These are phyloP conservation scores for Sclerospora graminicola DNA, from an alignment of 352 stramenopile genomes.

Conservation along the genomic window DNA sequence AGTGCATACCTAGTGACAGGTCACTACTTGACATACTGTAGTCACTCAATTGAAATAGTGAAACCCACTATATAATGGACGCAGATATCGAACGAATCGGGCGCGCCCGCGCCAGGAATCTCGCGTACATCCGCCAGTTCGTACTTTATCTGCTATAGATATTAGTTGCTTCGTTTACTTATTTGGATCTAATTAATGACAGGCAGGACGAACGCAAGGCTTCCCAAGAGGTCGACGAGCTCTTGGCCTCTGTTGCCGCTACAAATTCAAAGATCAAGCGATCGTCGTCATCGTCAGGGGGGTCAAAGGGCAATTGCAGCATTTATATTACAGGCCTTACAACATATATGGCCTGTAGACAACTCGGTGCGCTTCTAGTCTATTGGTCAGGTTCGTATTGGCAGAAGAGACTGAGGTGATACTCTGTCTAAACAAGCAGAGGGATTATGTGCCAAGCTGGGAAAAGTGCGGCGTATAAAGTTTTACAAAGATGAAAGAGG, in stretches of 20 bases:
- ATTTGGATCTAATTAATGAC: neutral
- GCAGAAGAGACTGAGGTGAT: neutral
- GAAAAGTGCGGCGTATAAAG: conserved; percentile 78
- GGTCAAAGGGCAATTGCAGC: conserved; percentile 44
- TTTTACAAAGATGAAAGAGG: conserved; percentile 79
- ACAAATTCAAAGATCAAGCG: conserved; percentile 3
- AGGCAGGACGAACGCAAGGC: conserved; percentile 47
- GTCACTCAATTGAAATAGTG: no score
- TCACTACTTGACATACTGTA: no score
- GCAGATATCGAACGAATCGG: conserved; percentile 46
- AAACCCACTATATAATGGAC: no score
- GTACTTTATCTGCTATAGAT: neutral
- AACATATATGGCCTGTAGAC: conserved; percentile 75
- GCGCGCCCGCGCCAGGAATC: conserved; percentile 51
- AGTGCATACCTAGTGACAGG: no score
- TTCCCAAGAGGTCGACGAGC: conserved; percentile 27
- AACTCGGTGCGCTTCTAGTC: conserved; percentile 30
- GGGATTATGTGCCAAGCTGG: conserved; percentile 52
- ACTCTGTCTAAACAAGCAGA: conserved; percentile 23
- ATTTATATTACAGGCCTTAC: conserved; percentile 72
- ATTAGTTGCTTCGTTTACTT: neutral
- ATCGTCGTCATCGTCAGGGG: neutral
- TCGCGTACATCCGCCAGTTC: conserved; percentile 63
- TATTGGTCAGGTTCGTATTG: neutral
- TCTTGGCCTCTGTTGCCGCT: conserved; percentile 24